phyloP scores from a whole-genome alignment of 2,329 filamentous ascomycete genomes.

The Fusarium neocosmosporiellum region DNA sequence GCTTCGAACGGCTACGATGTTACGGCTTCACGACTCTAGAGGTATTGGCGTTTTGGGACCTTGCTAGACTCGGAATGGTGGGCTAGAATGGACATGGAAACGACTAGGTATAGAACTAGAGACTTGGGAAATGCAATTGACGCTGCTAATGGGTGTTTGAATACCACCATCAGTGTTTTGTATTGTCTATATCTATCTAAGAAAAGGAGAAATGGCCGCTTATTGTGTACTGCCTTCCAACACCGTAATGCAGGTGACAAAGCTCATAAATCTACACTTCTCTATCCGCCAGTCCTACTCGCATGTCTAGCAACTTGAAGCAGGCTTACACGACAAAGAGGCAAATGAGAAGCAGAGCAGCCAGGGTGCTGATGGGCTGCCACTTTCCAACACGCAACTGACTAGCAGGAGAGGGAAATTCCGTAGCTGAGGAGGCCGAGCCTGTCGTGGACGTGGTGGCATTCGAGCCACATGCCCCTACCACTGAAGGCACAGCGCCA shows the following conservation, averaged over 20 bases:
- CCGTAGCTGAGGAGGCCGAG: background rate
- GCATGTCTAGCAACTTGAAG: background rate
- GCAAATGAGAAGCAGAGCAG: background rate
- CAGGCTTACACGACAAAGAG: background rate
- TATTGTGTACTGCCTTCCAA: too few species aligned
- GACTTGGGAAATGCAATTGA: background rate
- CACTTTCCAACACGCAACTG: background rate
- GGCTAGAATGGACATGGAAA: background rate
- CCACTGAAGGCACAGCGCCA: slow-evolving; percentile 32
- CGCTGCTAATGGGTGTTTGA: background rate
- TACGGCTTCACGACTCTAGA: background rate
- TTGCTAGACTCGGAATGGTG: background rate
- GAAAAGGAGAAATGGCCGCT: background rate
- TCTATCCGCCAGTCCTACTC: background rate
- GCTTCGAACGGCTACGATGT: background rate
- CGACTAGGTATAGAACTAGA: background rate
- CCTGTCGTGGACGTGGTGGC: background rate
- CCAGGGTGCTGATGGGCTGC: background rate
- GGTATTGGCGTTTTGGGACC: background rate
- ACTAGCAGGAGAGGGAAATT: background rate
- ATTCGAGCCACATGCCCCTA: slow-evolving; percentile 25
- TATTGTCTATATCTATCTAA: background rate
- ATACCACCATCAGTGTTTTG: background rate
- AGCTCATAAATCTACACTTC: background rate
- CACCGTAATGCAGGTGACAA: background rate